Evolutionary conservation across 2,329 filamentous ascomycete species (phyloP).

Genomic region (Bipolaris oryzae): DNA sequence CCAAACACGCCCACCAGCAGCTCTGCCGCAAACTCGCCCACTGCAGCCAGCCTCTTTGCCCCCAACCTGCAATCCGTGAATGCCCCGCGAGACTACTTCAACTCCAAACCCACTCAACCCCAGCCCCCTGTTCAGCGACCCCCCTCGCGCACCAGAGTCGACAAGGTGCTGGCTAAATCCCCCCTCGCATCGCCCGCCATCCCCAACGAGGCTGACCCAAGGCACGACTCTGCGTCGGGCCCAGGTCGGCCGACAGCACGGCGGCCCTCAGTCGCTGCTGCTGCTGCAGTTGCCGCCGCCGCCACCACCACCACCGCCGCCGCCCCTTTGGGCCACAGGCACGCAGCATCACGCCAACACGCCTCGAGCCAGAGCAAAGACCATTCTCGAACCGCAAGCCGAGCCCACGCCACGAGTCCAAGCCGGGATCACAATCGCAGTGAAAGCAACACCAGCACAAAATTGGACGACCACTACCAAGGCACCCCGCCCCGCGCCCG

Average conservation of each 20-base stretch:
- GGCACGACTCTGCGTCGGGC: conserved; percentile 30
- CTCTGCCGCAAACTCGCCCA: conserved; percentile 39
- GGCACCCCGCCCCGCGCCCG: conserved; percentile 47
- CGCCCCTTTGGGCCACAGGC: conserved; percentile 27
- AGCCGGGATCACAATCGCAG: conserved; percentile 32
- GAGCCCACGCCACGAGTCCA: conserved; percentile 8
- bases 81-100: conserved; percentile 50
- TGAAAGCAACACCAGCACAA: conserved; percentile 43
- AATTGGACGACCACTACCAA: conserved; percentile 40
- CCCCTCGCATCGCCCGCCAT: conserved; percentile 46
- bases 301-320: conserved; percentile 3
- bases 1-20: conserved; percentile 43
- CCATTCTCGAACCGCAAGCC: conserved; percentile 25
- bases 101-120: conserved; percentile 32
- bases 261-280: conserved; percentile 24
- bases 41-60: conserved; percentile 45
- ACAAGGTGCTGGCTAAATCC: conserved; percentile 39
- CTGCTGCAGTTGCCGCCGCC: not conserved
- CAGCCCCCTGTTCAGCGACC: conserved; percentile 27
- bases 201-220: conserved; percentile 41
- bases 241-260: conserved; percentile 30
- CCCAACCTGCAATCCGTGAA: conserved; percentile 33
- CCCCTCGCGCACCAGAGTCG: conserved; percentile 39
- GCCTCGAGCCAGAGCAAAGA: conserved; percentile 29
- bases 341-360: conserved; percentile 25